Percentiles rank a stretch among this genome's conserved stretches.
Conservation (phyloP, 495 filamentous ascomycete genomes). For the Aspergillus bridgeri region DNA sequence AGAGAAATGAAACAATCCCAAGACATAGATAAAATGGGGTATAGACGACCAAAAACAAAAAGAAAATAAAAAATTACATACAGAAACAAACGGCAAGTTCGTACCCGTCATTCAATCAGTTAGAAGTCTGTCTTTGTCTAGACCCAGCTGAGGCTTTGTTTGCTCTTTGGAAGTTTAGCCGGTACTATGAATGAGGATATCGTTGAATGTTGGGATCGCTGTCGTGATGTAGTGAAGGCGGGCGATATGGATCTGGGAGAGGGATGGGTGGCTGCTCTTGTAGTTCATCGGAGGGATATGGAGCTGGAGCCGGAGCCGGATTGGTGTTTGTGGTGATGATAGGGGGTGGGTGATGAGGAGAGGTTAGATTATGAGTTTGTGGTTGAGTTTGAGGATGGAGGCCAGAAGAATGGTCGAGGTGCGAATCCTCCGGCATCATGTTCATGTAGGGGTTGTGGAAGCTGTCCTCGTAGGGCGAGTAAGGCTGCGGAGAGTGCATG, state of each 20-base stretch:
- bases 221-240: conserved; percentile 30
- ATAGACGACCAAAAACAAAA: neutral
- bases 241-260: conserved; percentile 33
- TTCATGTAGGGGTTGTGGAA: conserved; percentile 20
- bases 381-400: conserved; percentile 12
- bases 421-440: neutral
- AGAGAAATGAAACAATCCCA: neutral
- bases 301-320: conserved; percentile 1
- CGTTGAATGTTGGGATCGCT: conserved; percentile 11
- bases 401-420: conserved; percentile 3
- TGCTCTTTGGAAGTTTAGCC: neutral
- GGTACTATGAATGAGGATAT: neutral
- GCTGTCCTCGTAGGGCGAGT: conserved; percentile 30
- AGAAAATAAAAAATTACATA: neutral
- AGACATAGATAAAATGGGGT: neutral
- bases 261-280: conserved; percentile 36
- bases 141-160: neutral
- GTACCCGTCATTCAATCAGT: neutral
- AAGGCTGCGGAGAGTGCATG: conserved; percentile 10
- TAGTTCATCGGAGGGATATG: conserved; percentile 13
- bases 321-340: neutral
- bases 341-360: neutral
- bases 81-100: neutral
- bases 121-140: neutral
- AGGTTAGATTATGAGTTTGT: neutral